Base-by-base conservation (phyloP, 148 eudicot genomes). In the Hydrangea macrophylla region DNA sequence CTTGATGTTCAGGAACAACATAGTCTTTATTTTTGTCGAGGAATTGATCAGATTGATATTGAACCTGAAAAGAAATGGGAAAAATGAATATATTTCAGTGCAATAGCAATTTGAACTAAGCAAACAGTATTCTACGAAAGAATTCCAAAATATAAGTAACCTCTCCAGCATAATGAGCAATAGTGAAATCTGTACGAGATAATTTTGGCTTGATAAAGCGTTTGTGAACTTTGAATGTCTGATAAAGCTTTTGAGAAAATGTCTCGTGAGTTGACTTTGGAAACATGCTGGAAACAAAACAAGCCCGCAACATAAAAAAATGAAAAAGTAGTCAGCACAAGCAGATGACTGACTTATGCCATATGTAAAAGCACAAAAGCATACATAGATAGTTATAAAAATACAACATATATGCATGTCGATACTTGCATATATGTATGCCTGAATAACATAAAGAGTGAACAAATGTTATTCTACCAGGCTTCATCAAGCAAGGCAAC, bases 141-240 rank as follows among this genome's bases (percentile, higher is more conserved):
- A 25, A 68, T 53, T 23, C n/a, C 18, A 26, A 26, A 44, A 67
- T 61, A 42, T 17, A 66, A 57, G 67, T 88, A 75, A 90, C 97
- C 89, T 94, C 97, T 73, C 99, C 97, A 51, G 99, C 99, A 81
- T 94, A 90, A 83, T 94, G 99, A 75, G 90, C 88, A 68, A 94
- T 77, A 9, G 97, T 85, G 76, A 94, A 94, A 89, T 89, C 96
- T 36, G 99, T 90, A 67, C 85, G 96, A 53, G 99, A 88, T 72
- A 91, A 69, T 74, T 94, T 94, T 57, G 97, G 99, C 84, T 94
- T 94, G 88, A 90, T 60, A 67, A 94, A 94, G 68, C 97, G 96
- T 64, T 88, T 88, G 78, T 90, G 82, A 69, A 73, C 55, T 64
- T 81, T 89, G 77, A 90, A 94, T 65, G 92, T 94, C 86, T 90